Percentiles rank a stretch among this genome's conserved stretches.
Conservation (phyloP, 2,329 filamentous ascomycete species). For the Cryphonectria parasitica region DNA sequence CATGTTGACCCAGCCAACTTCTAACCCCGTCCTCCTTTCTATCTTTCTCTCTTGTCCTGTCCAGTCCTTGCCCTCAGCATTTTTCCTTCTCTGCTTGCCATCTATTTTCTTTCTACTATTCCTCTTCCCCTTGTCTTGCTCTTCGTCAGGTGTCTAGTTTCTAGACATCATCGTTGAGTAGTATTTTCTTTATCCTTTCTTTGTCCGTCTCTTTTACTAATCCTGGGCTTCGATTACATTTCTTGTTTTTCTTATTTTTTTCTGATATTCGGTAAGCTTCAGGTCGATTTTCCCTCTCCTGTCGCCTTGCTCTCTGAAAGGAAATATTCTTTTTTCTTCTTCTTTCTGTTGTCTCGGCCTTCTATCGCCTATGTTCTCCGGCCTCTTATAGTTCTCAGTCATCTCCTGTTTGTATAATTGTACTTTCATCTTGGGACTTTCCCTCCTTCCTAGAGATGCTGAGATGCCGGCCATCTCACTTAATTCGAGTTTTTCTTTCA, state of each 20-base stretch:
- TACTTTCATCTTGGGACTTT: slow-evolving; percentile 35
- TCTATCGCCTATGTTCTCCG: slow-evolving; percentile 25
- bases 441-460: slow-evolving; percentile 34
- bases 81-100: not conserved
- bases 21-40: not conserved
- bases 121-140: slow-evolving; percentile 9
- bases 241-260: slow-evolving; percentile 13
- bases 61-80: slow-evolving; percentile 14
- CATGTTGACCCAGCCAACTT: not conserved
- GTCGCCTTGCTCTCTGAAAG: slow-evolving; percentile 5
- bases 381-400: slow-evolving; percentile 34
- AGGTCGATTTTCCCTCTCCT: not conserved
- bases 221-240: not conserved
- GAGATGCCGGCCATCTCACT: slow-evolving; percentile 41
- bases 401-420: not conserved
- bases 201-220: not conserved
- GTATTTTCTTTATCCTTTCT: not conserved
- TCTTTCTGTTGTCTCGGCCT: not conserved
- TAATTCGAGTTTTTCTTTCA: slow-evolving; percentile 35
- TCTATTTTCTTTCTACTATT: slow-evolving; percentile 11
- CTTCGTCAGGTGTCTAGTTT: slow-evolving; percentile 13
- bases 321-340: slow-evolving; percentile 3
- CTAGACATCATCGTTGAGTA: not conserved
- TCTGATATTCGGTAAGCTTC: slow-evolving; percentile 8
- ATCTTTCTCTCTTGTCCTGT: slow-evolving; percentile 18